These are phyloP conservation scores for Picochlorum costavermella DNA, from an alignment of 139 green algal species.

Conservation along the genomic window DNA sequence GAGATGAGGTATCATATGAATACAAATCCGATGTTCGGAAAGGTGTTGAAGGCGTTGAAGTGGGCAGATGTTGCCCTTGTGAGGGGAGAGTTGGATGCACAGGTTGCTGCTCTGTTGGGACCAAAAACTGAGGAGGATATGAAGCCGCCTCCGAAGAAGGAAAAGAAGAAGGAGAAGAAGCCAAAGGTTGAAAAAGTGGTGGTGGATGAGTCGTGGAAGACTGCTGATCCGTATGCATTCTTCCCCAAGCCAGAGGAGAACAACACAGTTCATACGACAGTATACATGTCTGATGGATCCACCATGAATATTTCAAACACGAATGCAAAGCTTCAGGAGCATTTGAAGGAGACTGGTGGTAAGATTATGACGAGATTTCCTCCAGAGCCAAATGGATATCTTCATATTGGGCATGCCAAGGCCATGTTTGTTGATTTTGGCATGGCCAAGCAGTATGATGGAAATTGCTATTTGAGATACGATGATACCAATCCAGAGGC, in stretches of 20 bases:
- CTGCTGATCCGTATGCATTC: slow-evolving; percentile 74
- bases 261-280: slow-evolving; percentile 64
- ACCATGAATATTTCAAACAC: slow-evolving; percentile 80
- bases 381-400: slow-evolving; percentile 90
- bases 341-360: slow-evolving; percentile 76
- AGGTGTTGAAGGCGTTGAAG: slow-evolving; percentile 47
- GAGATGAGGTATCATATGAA: slow-evolving; percentile 71
- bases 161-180: slow-evolving; percentile 1
- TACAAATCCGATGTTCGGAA: slow-evolving; percentile 57
- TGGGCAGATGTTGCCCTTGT: slow-evolving; percentile 68
- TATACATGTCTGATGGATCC: slow-evolving; percentile 40
- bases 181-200: background rate
- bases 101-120: slow-evolving; percentile 63
- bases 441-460: slow-evolving; percentile 71
- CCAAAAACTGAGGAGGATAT: slow-evolving; percentile 80
- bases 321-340: slow-evolving; percentile 56
- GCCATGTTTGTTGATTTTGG: slow-evolving; percentile 99
- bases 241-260: slow-evolving; percentile 74
- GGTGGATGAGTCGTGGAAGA: slow-evolving; percentile 17
- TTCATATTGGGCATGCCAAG: slow-evolving; percentile 95
- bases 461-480: slow-evolving; percentile 86
- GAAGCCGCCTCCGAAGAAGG: slow-evolving; percentile 20
- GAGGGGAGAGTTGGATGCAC: slow-evolving; percentile 35
- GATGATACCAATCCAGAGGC: slow-evolving; percentile 98
- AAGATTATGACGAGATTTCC: slow-evolving; percentile 93